Evolutionary conservation across 1,139 yeast genomes (phyloP).

Genomic region (Pichia sp.): DNA sequence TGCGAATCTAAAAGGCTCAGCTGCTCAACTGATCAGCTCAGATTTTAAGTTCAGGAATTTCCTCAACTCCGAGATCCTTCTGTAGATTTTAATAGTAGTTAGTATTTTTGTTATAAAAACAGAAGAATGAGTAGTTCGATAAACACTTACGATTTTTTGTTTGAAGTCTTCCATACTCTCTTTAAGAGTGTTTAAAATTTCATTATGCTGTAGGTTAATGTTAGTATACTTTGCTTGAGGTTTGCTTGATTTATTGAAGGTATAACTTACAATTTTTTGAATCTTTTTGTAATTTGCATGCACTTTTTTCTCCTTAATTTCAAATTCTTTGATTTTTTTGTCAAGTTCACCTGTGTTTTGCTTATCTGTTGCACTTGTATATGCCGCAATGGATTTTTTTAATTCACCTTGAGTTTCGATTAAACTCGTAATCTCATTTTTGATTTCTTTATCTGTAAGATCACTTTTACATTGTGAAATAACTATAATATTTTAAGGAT

Average conservation of each 20-base stretch:
- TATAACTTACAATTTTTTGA: conserved; percentile 8
- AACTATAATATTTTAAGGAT: neutral
- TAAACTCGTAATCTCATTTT: neutral
- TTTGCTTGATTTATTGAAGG: too few relatives aligned
- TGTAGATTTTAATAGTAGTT: neutral
- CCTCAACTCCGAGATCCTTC: conserved; percentile 10
- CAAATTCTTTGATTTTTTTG: neutral
- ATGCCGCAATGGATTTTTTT: too few relatives aligned
- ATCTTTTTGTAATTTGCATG: conserved; percentile 3
- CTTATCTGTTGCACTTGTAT: too few relatives aligned
- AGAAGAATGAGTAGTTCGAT: neutral
- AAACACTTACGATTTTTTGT: conserved; percentile 5
- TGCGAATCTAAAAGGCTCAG: too few relatives aligned
- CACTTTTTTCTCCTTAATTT: neutral
- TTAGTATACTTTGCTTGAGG: conserved; percentile 1
- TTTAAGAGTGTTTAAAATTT: conserved; percentile 5
- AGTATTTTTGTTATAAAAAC: neutral
- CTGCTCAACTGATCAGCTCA: too few relatives aligned
- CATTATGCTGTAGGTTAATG: conserved; percentile 6
- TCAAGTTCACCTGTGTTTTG: neutral
- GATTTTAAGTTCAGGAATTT: conserved; percentile 1
- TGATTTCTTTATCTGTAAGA: conserved; percentile 2
- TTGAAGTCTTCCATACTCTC: conserved; percentile 10
- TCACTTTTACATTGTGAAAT: conserved; percentile 4
- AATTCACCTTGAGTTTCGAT: neutral